Evolutionary conservation across 768 basidiomycete species (phyloP), one percentile per base, ranked within the genome.

Genomic region (Hygrocybe coccinea): DNA sequence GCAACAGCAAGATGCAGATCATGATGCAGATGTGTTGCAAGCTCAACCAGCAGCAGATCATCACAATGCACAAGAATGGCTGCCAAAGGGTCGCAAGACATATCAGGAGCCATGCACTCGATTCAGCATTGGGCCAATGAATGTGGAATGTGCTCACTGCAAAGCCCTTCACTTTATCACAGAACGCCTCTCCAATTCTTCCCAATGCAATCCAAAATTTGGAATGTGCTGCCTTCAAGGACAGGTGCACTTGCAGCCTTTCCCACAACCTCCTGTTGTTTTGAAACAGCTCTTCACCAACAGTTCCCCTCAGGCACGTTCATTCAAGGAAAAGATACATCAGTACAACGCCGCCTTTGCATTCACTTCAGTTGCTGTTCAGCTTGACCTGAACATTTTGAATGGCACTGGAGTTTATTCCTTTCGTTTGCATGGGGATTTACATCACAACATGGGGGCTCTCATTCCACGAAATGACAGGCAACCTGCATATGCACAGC

Each of bases 291-390:
- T 47, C 5, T 14, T 47, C 22, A 47, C n/a, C 3, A 7, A 21
- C 5, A 17, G 56, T 5, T 49, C 53, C n/a, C 47, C 12, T 2
- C 11, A 56, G 5, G 50, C 61, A 0, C 53, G 41, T 1, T 51
- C 60, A 1, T 74, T 72, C 49, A 68, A 66, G 0, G 58, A 63
- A 3, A 60, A 71, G 1, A 72, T 75, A 19, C 29, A 60, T 0
- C 68, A 68, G n/a, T 74, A 75, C n/a, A 76, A 76, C 44, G 56
- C 58, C 25, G 64, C 74, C 2, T 60, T 74, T 35, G 65, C 71
- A 2, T 74, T 74, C 50, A 69, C 67, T 0, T 74, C 69, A 0
- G 45, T 72, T 0, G 65, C 63, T 17, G 45, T 24, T 17, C 12
- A 47, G 25, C 22, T 47, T 5, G n/a, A 47, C 22, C 3, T 39